Conservation (phyloP, 1,284 basidiomycete species). For the Ustilago vetiveriae region DNA sequence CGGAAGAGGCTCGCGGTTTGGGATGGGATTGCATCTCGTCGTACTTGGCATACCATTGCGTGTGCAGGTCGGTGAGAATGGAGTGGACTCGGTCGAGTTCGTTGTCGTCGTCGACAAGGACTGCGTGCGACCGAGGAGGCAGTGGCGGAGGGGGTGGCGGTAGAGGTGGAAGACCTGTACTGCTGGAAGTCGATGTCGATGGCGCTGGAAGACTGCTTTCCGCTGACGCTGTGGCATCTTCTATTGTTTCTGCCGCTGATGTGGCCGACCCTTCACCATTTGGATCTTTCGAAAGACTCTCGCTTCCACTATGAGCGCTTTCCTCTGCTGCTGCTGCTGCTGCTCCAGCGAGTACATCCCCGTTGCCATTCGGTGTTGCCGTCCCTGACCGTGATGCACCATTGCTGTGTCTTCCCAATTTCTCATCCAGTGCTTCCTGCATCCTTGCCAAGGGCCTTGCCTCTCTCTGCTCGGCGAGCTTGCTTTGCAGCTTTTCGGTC, state of each 20-base stretch:
- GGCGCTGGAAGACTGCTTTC: background rate
- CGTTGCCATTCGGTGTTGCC: slow-evolving; percentile 20
- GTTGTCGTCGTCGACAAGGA: slow-evolving; percentile 86
- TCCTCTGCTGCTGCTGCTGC: background rate
- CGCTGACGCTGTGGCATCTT: slow-evolving; percentile 6
- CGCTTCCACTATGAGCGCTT: slow-evolving; percentile 1
- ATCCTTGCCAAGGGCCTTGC: slow-evolving; percentile 86
- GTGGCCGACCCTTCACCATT: slow-evolving; percentile 40
- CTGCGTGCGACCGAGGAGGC: slow-evolving; percentile 71
- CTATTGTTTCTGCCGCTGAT: slow-evolving; percentile 1
- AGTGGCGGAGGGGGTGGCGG: slow-evolving; percentile 26
- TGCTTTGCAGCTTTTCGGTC: slow-evolving; percentile 40
- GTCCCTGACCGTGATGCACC: slow-evolving; percentile 24
- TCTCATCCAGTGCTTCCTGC: slow-evolving; percentile 73
- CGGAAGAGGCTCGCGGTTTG: no score
- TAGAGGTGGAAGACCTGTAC: slow-evolving; percentile 3
- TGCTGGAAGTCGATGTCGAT: background rate
- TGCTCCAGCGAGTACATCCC: background rate
- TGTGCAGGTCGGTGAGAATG: slow-evolving; percentile 81
- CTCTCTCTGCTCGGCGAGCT: slow-evolving; percentile 82
- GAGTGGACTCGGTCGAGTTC: slow-evolving; percentile 80
- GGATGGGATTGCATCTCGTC: slow-evolving; percentile 18
- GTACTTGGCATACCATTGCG: slow-evolving; percentile 73
- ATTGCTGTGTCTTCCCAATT: slow-evolving; percentile 71
- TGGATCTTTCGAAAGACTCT: background rate